Evolutionary conservation across 148 eudicot species (phyloP), one percentile per base, ranked within the genome.

Genomic region (Talinum fruticosum): DNA sequence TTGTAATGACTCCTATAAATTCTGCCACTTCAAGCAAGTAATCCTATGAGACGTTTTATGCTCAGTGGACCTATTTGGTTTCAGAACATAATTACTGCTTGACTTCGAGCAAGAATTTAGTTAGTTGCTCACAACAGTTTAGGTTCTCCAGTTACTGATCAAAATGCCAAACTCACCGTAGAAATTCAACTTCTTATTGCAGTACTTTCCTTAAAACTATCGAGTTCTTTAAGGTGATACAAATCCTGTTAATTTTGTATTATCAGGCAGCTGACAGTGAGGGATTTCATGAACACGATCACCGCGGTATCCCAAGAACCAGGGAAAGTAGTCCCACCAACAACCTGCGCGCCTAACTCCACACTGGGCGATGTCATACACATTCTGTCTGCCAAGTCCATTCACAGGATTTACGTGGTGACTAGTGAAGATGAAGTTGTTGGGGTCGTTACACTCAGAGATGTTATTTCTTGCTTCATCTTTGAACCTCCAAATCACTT

Each of bases 381-480:
- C 66, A 90, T 68, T 62, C 89, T 96, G 64, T 89, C 97, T 77
- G 83, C 89, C 28, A 96, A 82, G 79, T 66, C 81, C 8, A 93
- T 90, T 79, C 97, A 96, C 80, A 87, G 97, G 79, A 90, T 93
- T 59, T 86, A 91, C 53, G 90, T 90, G 10, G 88, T 85, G 6
- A 84, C 66, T n/a, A 82, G 77, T 0, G 88, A 76, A 24, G 77
- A 86, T 59, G 93, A 86, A 81, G 90, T 96, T 0, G 68, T 84
- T 12, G 99, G 97, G 16, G 93, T 96, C 44, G 87, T 96, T 67
- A 96, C 97, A 0, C 92, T 96, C 38, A 90, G 99, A 84, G 99
- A 96, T 75, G 94, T 96, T 71, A 96, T 96, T 69, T 90, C 99
- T 45, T 93, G 97, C 85, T 90, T 96, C 84, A 87, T 96, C 78